phyloP scores from a whole-genome alignment of 805 yeast genomes.

The Cyberlindnera veronae region DNA sequence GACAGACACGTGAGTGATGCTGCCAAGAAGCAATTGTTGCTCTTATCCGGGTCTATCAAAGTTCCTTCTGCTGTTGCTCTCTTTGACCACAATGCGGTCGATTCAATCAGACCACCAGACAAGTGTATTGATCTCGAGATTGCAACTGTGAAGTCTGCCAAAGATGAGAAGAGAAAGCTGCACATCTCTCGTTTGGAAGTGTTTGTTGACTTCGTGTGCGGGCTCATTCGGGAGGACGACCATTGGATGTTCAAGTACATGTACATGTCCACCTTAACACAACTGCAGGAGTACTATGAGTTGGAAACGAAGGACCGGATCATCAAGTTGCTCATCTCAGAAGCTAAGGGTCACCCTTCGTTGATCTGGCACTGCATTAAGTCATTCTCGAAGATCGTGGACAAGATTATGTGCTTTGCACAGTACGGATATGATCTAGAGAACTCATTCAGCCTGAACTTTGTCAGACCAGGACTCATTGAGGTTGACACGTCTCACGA shows the following conservation, averaged over 20 bases:
- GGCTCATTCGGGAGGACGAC: conserved; percentile 25
- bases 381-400: conserved; percentile 52
- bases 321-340: conserved; percentile 41
- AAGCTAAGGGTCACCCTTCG: conserved; percentile 57
- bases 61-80: conserved; percentile 54
- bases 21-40: conserved; percentile 50
- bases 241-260: conserved; percentile 59
- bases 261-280: conserved; percentile 47
- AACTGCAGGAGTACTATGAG: conserved; percentile 53
- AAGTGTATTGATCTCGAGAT: conserved; percentile 53
- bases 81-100: conserved; percentile 38
- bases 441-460: conserved; percentile 39
- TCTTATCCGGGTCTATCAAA: conserved; percentile 37
- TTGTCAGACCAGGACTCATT: conserved; percentile 34
- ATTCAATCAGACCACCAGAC: conserved; percentile 61
- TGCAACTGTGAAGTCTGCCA: conserved; percentile 57
- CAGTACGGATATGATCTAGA: conserved; percentile 44
- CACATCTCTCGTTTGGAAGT: conserved; percentile 39
- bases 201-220: conserved; percentile 38
- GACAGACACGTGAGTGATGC: conserved; percentile 49
- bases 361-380: conserved; percentile 57
- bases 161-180: conserved; percentile 48
- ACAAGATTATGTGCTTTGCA: conserved; percentile 43
- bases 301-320: conserved; percentile 39
- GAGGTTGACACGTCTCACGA: conserved; percentile 37